Percentiles rank a stretch among this genome's conserved stretches.
Evolutionary conservation across 1,284 basidiomycete genomes (phyloP).

Genomic region (Golubevia pallescens): DNA sequence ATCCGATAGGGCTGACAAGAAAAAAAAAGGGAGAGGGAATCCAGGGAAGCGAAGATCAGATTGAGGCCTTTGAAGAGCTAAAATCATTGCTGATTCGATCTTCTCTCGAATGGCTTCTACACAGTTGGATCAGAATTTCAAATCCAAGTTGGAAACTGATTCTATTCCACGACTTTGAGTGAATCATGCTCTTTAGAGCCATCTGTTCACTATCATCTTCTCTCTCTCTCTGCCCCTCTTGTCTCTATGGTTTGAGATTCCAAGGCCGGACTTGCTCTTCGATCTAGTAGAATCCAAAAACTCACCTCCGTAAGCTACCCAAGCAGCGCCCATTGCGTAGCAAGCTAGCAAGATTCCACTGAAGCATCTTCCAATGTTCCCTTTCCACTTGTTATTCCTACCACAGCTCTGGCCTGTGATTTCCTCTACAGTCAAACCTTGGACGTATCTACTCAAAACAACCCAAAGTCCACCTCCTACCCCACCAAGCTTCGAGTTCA

Average conservation of each 20-base stretch:
- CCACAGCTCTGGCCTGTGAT: constrained; percentile 53
- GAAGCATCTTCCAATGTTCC: constrained; percentile 35
- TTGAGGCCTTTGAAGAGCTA: background rate
- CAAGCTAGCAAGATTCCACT: constrained; percentile 36
- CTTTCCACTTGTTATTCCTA: constrained; percentile 52
- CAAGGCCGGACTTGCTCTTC: no score
- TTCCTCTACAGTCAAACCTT: constrained; percentile 44
- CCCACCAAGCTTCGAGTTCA: constrained; percentile 43
- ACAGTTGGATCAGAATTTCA: no score
- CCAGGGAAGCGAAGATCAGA: background rate
- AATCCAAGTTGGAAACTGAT: no score
- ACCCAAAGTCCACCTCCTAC: constrained; percentile 60
- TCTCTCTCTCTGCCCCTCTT: no score
- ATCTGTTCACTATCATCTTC: no score
- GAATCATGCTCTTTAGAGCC: no score
- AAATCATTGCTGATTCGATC: no score
- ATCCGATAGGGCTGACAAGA: constrained; percentile 36
- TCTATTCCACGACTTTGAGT: no score
- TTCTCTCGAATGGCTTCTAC: no score
- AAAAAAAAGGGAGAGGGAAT: background rate
- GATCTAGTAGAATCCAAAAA: background rate
- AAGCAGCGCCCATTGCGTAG: constrained; percentile 54
- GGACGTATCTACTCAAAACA: constrained; percentile 54
- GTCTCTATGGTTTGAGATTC: no score
- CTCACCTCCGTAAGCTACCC: constrained; percentile 52